Conservation (phyloP, 306 rosid genomes). For the Glycyrrhiza uralensis region DNA sequence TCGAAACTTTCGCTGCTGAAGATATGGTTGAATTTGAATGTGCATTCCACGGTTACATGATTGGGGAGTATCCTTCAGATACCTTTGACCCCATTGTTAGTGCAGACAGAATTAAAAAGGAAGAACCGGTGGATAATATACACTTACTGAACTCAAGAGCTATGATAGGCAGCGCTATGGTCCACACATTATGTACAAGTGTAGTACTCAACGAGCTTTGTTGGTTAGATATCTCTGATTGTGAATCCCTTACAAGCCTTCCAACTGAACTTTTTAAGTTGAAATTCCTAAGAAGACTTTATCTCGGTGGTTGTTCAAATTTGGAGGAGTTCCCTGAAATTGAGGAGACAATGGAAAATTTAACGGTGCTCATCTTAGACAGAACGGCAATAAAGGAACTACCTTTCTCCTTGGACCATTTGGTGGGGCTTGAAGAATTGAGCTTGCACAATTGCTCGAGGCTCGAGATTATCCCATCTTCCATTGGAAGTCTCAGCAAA, state of each 20-base stretch:
- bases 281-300: neutral
- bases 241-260: conserved; percentile 23
- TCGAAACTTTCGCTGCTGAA: too few species aligned
- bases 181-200: too few species aligned
- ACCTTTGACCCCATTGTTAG: neutral
- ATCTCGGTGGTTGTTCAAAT: neutral
- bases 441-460: neutral
- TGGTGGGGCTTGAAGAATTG: conserved; percentile 15
- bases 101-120: neutral
- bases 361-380: neutral
- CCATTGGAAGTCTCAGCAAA: conserved; percentile 18
- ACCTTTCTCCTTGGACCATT: neutral
- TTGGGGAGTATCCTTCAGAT: too few species aligned
- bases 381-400: conserved; percentile 2
- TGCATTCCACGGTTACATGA: too few species aligned
- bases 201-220: neutral
- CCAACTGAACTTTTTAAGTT: neutral
- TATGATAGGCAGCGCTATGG: too few species aligned
- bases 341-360: neutral
- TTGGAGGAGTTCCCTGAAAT: neutral
- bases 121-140: conserved; percentile 11
- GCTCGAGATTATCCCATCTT: conserved; percentile 19
- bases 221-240: conserved; percentile 17
- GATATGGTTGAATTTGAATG: too few species aligned
- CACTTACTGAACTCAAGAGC: neutral